Percentiles rank a stretch among this genome's conserved stretches.
phyloP scores from a whole-genome alignment of 371 early-diverging fungal species.

The Mortierella sp. region DNA sequence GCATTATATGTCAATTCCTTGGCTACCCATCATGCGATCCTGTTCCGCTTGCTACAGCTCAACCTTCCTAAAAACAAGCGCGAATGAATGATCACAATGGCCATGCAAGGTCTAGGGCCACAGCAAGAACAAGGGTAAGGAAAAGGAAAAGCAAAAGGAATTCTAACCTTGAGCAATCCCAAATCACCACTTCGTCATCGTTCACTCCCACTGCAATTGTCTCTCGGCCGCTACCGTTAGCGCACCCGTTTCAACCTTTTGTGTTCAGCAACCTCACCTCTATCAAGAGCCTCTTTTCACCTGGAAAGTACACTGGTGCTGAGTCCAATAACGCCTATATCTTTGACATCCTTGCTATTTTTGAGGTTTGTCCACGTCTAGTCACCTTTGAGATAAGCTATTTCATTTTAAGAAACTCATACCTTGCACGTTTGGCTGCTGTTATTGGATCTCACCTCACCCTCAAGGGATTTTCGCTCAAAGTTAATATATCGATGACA shows the following conservation, averaged over 20 bases:
- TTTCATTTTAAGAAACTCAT: not conserved
- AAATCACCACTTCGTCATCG: not conserved
- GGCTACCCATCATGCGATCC: not conserved
- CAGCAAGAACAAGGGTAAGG: not conserved
- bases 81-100: not conserved
- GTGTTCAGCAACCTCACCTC: not conserved
- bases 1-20: not conserved
- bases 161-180: not conserved
- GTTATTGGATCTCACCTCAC: constrained; percentile 1
- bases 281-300: not conserved
- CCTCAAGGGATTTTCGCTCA: constrained; percentile 1
- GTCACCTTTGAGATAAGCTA: not conserved
- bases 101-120: not conserved
- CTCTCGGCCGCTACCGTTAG: not conserved
- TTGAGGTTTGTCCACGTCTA: not conserved
- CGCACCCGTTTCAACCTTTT: not conserved
- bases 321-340: not conserved
- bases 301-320: not conserved
- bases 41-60: not conserved
- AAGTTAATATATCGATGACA: not conserved
- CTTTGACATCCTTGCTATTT: not conserved
- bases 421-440: not conserved
- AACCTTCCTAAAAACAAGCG: not conserved
- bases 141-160: not conserved
- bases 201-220: not conserved